Evolutionary conservation across 495 filamentous ascomycete genomes (phyloP).

Genomic region (Chaetomium tenue): DNA sequence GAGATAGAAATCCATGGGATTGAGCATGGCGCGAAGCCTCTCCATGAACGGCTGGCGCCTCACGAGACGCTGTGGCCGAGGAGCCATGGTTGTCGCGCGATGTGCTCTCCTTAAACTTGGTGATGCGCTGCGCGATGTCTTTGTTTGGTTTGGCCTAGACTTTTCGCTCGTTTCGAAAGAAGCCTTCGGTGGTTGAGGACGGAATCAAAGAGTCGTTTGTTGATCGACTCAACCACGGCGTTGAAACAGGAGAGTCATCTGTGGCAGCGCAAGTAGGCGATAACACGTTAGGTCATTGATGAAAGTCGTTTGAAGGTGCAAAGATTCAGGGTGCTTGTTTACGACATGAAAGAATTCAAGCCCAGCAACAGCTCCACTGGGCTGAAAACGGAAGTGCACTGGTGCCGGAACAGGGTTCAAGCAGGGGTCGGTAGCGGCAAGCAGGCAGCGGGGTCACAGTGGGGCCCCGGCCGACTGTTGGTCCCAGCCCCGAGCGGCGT

Average conservation of each 20-base stretch:
- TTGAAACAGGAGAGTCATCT: neutral
- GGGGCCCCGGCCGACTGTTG: constrained; percentile 13
- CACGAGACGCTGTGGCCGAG: constrained; percentile 59
- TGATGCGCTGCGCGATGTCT: neutral
- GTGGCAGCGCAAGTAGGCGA: neutral
- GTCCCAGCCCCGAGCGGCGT: constrained; percentile 25
- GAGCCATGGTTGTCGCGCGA: constrained; percentile 35
- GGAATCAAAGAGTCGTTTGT: neutral
- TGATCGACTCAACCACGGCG: constrained; percentile 4
- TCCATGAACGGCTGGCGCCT: constrained; percentile 72
- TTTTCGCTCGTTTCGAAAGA: neutral
- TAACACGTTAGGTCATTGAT: constrained; percentile 5
- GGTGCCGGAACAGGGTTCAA: constrained; percentile 15
- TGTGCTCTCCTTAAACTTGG: neutral
- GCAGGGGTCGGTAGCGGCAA: neutral
- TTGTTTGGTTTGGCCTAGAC: neutral
- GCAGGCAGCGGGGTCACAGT: constrained; percentile 5
- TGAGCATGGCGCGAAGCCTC: constrained; percentile 73
- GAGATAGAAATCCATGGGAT: constrained; percentile 83
- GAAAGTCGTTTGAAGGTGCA: neutral
- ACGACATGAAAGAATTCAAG: constrained; percentile 8
- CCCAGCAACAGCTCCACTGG: constrained; percentile 16
- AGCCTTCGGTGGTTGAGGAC: neutral
- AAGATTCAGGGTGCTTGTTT: constrained; percentile 14
- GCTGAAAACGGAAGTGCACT: neutral